Base-by-base conservation (phyloP, 2,329 filamentous ascomycete species). In the Didymella keratinophila region DNA sequence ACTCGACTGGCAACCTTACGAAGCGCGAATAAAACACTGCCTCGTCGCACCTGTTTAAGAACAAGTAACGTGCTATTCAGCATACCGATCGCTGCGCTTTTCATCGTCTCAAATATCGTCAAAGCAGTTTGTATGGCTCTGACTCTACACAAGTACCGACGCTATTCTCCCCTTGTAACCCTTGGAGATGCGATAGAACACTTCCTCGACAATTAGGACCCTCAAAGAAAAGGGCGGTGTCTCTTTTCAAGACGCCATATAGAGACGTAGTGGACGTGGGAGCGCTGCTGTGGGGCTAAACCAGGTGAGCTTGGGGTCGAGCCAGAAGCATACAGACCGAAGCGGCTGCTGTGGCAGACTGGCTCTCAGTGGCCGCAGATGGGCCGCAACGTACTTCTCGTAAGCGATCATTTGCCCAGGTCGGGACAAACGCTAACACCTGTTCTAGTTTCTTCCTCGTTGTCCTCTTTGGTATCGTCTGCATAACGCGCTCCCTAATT, bases 21-120 rank as follows among this genome's bases (percentile, higher is more conserved):
- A 52, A 7, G 49, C 23, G 6, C 42, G 45, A 2, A 34, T 66
- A 11, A 10, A 46, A 8, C 62, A 71, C 36, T 76, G 71, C 46
- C 25, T 73, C 2, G 59, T 61, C 23, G 52, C 70, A 46, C 27
- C 46, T 9, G 59, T 61, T 0, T 45, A 64, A 2, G 69, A 73
- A 32, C 36, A 56, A 1, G 52, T 12, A 49, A 25, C 9, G n/a
- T 56, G 23, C 18, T 28, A 1, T 56, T 56, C 39, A 56, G 45
- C 21, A 4, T 50, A 0, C 23, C 10, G 5, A 50, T 56, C 39
- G 52, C 52, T 8, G 16, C 11, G 16, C n/a, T 56, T 11, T 47
- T 56, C 6, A 11, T 56, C 2, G n/a, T 25, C 4, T 46, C 47
- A 0, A 56, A 56, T 14, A 3, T 51, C 9, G 39, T 51, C 18